Percentiles rank a stretch among this genome's conserved stretches.
Conservation (phyloP, 805 yeast genomes). For the Candida oleophila region DNA sequence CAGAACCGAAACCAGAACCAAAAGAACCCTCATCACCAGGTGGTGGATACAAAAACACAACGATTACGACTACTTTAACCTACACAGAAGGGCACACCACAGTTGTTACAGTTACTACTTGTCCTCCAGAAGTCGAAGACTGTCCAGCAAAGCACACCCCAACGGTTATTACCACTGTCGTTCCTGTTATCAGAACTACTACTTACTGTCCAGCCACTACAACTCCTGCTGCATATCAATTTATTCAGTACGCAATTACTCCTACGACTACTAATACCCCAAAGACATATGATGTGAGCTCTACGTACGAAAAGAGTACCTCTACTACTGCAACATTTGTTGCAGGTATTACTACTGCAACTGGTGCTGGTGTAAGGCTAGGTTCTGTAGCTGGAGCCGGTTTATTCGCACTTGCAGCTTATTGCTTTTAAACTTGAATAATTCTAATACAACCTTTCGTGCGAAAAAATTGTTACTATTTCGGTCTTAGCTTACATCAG, state of each 20-base stretch:
- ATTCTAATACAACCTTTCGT: no score
- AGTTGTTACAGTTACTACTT: slow-evolving; percentile 16
- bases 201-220: slow-evolving; percentile 7
- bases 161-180: neutral
- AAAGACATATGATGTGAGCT: neutral
- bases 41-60: neutral
- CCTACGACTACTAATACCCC: no score
- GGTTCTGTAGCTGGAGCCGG: neutral
- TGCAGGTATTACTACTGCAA: neutral
- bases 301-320: neutral
- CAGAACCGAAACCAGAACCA: neutral
- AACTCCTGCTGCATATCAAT: no score
- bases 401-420: neutral
- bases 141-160: slow-evolving; percentile 8
- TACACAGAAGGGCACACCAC: slow-evolving; percentile 6
- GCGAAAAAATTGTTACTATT: no score
- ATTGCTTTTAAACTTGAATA: neutral
- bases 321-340: neutral
- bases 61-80: slow-evolving; percentile 2
- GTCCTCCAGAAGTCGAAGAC: slow-evolving; percentile 11
- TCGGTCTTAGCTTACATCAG: no score
- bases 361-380: neutral
- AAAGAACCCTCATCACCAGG: neutral
- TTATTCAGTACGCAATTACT: no score
- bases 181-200: slow-evolving; percentile 6